Evolutionary conservation across 441 rosid genomes (phyloP).

Genomic region (Adansonia gregorii): DNA sequence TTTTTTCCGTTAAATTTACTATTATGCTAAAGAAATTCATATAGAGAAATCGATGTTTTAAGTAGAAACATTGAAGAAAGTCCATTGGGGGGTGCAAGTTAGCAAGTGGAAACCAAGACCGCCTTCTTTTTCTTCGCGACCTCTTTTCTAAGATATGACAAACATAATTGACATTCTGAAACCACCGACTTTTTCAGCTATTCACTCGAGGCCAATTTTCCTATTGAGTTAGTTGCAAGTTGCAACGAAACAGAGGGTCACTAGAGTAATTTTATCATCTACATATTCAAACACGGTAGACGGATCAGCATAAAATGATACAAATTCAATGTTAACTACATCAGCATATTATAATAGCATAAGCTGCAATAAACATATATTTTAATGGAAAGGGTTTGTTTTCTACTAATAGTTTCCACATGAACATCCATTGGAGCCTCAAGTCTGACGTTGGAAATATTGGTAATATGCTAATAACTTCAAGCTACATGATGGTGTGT

Average conservation of each 20-base stretch:
- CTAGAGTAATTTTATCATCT: background rate
- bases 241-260: background rate
- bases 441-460: background rate
- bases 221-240: background rate
- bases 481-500: background rate
- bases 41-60: background rate
- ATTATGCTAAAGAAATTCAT: background rate
- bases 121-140: background rate
- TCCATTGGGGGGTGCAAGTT: background rate
- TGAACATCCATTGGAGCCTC: slow-evolving; percentile 8
- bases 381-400: background rate
- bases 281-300: background rate
- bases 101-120: background rate
- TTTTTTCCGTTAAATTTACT: background rate
- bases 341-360: background rate
- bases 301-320: background rate
- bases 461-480: slow-evolving; percentile 2
- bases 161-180: no score
- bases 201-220: background rate
- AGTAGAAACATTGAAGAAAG: background rate
- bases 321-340: slow-evolving; percentile 14
- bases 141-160: background rate
- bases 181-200: background rate
- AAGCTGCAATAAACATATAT: background rate
- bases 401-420: background rate